These are phyloP conservation scores for Blastocystis sp. DNA, from an alignment of 352 stramenopile species.

Conservation along the genomic window DNA sequence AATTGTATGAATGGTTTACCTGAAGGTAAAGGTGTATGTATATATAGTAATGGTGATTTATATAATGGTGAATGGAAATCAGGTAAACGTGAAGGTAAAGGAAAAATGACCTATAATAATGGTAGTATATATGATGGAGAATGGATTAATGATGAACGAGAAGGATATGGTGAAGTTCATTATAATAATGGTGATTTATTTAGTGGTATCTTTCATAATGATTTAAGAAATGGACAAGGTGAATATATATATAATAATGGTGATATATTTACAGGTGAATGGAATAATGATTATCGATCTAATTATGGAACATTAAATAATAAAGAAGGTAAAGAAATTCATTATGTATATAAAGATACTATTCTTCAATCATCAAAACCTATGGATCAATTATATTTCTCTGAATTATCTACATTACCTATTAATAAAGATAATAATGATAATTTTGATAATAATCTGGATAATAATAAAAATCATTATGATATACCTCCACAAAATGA, in stretches of 20 bases:
- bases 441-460: too few species aligned
- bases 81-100: constrained; percentile 8
- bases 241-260: constrained; percentile 2
- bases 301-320: too few species aligned
- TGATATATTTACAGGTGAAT: constrained; percentile 13
- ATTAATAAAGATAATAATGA: too few species aligned
- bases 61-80: constrained; percentile 33
- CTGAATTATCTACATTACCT: too few species aligned
- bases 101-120: constrained; percentile 25
- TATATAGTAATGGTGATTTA: constrained; percentile 16
- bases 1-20: constrained; percentile 9
- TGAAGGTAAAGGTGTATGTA: constrained; percentile 3
- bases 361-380: too few species aligned
- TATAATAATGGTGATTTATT: constrained; percentile 35
- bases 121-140: constrained; percentile 32
- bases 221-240: constrained; percentile 10
- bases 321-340: too few species aligned
- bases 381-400: too few species aligned
- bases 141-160: constrained; percentile 20
- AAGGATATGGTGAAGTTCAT: constrained; percentile 35
- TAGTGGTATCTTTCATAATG: neutral
- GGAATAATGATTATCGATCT: constrained; percentile 15
- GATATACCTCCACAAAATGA: too few species aligned
- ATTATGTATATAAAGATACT: too few species aligned
- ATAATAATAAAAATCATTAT: too few species aligned